phyloP scores from a whole-genome alignment of 208 protist genomes.

The Wallacemonas sp. region DNA sequence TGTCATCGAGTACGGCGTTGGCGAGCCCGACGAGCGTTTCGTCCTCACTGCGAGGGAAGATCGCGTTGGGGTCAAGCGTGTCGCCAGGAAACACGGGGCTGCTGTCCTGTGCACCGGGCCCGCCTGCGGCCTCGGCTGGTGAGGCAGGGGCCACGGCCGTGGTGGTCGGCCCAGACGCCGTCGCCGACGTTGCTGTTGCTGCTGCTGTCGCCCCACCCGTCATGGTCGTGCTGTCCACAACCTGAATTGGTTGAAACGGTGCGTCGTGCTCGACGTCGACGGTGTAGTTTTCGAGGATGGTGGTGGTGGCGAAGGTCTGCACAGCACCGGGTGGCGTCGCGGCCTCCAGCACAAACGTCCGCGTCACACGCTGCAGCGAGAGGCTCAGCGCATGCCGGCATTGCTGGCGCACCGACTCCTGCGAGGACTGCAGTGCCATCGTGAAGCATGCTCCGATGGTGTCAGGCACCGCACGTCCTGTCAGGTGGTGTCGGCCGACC shows the following conservation, averaged over 20 bases:
- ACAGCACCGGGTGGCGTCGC: neutral
- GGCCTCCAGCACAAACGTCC: conserved; percentile 33
- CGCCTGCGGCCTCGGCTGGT: too few species aligned
- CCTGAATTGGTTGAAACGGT: conserved; percentile 41
- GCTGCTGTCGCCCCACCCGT: conserved; percentile 8
- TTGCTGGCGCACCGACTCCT: conserved; percentile 33
- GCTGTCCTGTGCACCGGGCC: too few species aligned
- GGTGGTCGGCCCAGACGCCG: neutral
- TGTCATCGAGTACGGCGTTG: conserved; percentile 4
- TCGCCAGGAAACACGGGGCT: neutral
- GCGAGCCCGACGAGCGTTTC: conserved; percentile 24
- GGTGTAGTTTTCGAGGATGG: conserved; percentile 58
- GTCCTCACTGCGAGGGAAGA: conserved; percentile 20
- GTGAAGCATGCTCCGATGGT: conserved; percentile 53
- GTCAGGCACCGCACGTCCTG: conserved; percentile 35
- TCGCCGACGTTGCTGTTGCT: neutral
- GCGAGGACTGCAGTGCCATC: conserved; percentile 28
- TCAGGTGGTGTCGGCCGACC: conserved; percentile 26
- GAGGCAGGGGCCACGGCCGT: neutral
- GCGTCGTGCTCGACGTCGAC: conserved; percentile 66
- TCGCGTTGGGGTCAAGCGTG: conserved; percentile 8
- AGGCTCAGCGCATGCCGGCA: conserved; percentile 33
- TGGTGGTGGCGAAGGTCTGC: conserved; percentile 50
- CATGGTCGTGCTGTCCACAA: conserved; percentile 19
- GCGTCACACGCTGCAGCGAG: conserved; percentile 31